Evolutionary conservation across 345 rosid genomes (phyloP), one percentile per base, ranked within the genome.

Genomic region (Punica granatum): DNA sequence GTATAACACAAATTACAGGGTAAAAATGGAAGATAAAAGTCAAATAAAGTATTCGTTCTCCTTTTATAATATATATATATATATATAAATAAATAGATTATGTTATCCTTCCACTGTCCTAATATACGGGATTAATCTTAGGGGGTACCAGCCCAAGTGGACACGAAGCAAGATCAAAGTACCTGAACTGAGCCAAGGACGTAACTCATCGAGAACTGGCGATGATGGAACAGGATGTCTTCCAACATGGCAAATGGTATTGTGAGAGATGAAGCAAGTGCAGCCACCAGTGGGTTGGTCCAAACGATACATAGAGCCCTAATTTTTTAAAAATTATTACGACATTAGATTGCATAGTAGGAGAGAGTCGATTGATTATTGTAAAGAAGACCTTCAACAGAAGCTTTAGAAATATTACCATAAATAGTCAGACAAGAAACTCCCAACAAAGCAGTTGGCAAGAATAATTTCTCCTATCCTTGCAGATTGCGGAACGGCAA

Each of bases 201-300:
- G 60, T 76, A 83, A 31, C 74, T 62, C 8, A 12, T 33, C 7
- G 82, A 77, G 73, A 74, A 81, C 6, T 43, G 79, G 26, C 70
- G 85, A 15, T 69, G 69, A 19, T 76, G 85, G 37, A 81, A 63
- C 9, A 73, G 36, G 66, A 77, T 68, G 67, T 81, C 88, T 64
- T 77, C 85, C 64, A 84, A 13, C 88, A 79, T 74, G 41, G 85
- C 88, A 0, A 81, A 18, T 0, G 85, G 85, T 32, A 84, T 77
- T 37, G 79, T 75, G 11, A 81, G 83, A 9, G 83, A 84, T 25
- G 48, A 63, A 0, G 82, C 88, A 1, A 84, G 68, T 31, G 88
- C 73, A 1, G 88, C 83, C 59, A 79, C 79, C 14, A 81, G 65
- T 1, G 85, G 82, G 8, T 74, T 71, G 15, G 85, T 84, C 88